These are phyloP conservation scores for Phytophthora capsici DNA, from an alignment of 352 stramenopile genomes.

Conservation along the genomic window DNA sequence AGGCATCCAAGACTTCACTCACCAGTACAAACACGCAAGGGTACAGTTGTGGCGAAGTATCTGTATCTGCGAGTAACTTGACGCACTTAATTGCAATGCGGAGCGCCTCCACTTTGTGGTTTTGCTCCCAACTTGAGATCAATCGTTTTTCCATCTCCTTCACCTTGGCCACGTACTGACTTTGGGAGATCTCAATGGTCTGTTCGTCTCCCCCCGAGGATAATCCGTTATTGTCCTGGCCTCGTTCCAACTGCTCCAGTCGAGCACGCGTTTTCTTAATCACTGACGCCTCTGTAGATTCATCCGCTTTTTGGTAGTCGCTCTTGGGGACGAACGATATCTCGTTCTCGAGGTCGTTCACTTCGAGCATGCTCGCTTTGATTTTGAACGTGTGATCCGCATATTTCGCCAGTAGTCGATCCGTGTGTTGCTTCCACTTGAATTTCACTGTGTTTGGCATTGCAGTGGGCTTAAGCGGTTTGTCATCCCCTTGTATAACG, in stretches of 20 bases:
- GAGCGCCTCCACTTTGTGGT: constrained; percentile 89
- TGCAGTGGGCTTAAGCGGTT: not conserved
- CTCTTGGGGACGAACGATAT: constrained; percentile 50
- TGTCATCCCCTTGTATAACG: not conserved
- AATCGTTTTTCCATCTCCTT: constrained; percentile 79
- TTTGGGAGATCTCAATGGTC: constrained; percentile 82
- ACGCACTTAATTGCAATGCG: constrained; percentile 92
- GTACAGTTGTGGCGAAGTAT: constrained; percentile 83
- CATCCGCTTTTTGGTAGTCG: constrained; percentile 46
- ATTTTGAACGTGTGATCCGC: constrained; percentile 76
- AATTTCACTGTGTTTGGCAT: constrained; percentile 51
- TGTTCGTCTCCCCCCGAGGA: constrained; percentile 29
- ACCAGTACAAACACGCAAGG: constrained; percentile 91
- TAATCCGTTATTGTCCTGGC: not conserved
- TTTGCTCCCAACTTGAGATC: constrained; percentile 75
- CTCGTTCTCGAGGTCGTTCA: constrained; percentile 66
- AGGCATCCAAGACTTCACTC: constrained; percentile 87
- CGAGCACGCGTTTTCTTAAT: constrained; percentile 76
- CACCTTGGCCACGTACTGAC: constrained; percentile 83
- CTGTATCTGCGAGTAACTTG: constrained; percentile 86
- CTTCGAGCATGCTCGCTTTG: constrained; percentile 83
- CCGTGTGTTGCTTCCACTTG: constrained; percentile 73
- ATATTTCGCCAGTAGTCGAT: constrained; percentile 70
- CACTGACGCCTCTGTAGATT: constrained; percentile 44
- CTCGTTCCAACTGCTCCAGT: constrained; percentile 67